Conservation (phyloP, 2,329 filamentous ascomycete species). For the Colletotrichum cordylinicola region DNA sequence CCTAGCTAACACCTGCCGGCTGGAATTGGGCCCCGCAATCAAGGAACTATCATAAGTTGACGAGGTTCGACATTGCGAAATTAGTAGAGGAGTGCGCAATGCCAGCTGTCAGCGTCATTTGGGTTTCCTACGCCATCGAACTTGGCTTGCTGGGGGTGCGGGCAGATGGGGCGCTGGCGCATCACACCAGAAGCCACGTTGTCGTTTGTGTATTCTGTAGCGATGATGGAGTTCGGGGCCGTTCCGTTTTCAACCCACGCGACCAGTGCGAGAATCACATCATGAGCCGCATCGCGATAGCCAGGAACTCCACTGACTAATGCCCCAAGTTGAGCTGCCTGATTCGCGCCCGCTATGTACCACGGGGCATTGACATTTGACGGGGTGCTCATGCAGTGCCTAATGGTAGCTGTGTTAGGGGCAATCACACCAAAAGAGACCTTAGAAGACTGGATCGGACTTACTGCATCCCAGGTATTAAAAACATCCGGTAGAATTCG, state of each 20-base stretch:
- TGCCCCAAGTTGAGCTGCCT: not conserved
- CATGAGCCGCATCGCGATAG: not conserved
- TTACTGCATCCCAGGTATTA: too few species aligned
- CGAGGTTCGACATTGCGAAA: too few species aligned
- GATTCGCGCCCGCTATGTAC: not conserved
- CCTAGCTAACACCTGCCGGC: too few species aligned
- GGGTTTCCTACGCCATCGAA: too few species aligned
- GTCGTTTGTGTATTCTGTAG: not conserved
- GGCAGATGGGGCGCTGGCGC: not conserved
- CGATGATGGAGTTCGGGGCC: not conserved
- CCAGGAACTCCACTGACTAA: not conserved
- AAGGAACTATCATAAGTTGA: too few species aligned
- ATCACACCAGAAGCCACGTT: not conserved
- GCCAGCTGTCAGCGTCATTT: too few species aligned
- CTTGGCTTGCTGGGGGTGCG: not conserved
- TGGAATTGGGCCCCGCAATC: too few species aligned
- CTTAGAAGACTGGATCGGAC: too few species aligned
- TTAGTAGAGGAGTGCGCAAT: too few species aligned
- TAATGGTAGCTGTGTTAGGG: too few species aligned
- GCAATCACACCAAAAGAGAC: too few species aligned
- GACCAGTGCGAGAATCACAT: not conserved
- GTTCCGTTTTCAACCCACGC: not conserved
- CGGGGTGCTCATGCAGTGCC: not conserved
- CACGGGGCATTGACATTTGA: not conserved
- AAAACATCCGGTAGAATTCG: too few species aligned